Conservation (phyloP, 2,329 filamentous ascomycete genomes). For the Penicillium sp. region DNA sequence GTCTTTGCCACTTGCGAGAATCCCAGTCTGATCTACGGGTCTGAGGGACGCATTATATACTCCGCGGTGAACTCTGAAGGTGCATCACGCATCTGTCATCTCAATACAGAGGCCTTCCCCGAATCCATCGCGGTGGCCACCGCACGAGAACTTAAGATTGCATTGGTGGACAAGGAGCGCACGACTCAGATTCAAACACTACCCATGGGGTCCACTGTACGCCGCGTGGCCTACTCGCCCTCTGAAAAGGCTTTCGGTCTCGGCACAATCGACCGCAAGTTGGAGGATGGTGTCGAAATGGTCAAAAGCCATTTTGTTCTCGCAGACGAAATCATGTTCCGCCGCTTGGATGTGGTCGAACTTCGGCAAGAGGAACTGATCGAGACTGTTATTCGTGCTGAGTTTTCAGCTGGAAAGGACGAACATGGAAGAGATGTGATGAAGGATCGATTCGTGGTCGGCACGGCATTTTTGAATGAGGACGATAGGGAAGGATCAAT, state of each 20-base stretch:
- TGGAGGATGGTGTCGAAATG: constrained; percentile 68
- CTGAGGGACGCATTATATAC: constrained; percentile 83
- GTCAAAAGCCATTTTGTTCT: constrained; percentile 80
- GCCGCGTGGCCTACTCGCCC: constrained; percentile 80
- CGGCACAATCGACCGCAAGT: constrained; percentile 74
- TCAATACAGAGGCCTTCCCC: constrained; percentile 78
- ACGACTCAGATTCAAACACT: constrained; percentile 85
- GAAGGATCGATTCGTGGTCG: constrained; percentile 80
- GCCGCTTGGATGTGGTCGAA: constrained; percentile 67
- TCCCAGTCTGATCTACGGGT: constrained; percentile 86
- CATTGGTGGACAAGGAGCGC: constrained; percentile 75
- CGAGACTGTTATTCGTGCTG: constrained; percentile 76
- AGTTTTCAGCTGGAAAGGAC: constrained; percentile 61
- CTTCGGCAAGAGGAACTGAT: constrained; percentile 71
- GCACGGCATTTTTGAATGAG: constrained; percentile 73
- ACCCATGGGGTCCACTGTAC: constrained; percentile 74
- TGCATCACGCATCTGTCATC: constrained; percentile 74
- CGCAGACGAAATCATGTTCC: constrained; percentile 86
- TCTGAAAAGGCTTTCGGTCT: constrained; percentile 78
- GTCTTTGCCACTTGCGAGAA: constrained; percentile 94
- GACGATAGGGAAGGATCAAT: constrained; percentile 54
- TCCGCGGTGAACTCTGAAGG: constrained; percentile 90
- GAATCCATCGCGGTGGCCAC: constrained; percentile 79
- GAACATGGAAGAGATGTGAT: constrained; percentile 51
- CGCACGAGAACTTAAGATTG: constrained; percentile 70